phyloP scores from a whole-genome alignment of 805 yeast species.

The Lipomyces orientalis region DNA sequence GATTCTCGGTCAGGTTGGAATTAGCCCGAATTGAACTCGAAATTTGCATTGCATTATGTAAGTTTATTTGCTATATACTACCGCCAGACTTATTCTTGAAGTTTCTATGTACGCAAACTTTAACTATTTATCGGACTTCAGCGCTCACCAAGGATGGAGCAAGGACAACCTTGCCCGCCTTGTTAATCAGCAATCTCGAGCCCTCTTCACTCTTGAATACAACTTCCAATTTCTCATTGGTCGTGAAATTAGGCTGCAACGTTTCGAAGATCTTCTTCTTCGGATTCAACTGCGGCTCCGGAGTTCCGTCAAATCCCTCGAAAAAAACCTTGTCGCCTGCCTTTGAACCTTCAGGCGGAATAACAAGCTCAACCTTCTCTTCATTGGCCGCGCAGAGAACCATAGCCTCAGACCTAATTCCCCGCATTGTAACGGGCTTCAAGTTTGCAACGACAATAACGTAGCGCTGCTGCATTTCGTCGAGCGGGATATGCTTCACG shows the following conservation, averaged over 20 bases:
- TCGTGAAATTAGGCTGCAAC: slow-evolving; percentile 87
- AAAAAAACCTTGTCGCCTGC: slow-evolving; percentile 97
- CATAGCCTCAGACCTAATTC: slow-evolving; percentile 94
- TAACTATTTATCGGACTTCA: slow-evolving; percentile 65
- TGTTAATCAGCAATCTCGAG: slow-evolving; percentile 72
- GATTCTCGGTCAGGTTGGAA: no score
- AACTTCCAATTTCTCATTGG: slow-evolving; percentile 76
- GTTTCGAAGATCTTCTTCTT: slow-evolving; percentile 98
- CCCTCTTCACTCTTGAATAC: slow-evolving; percentile 73
- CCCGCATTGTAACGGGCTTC: slow-evolving; percentile 98
- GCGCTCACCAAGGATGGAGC: slow-evolving; percentile 76
- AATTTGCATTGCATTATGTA: background rate
- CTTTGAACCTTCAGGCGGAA: slow-evolving; percentile 90
- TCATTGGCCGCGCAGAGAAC: slow-evolving; percentile 81
- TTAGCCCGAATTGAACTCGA: no score
- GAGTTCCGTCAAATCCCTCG: slow-evolving; percentile 86
- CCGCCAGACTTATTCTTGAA: background rate
- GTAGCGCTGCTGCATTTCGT: slow-evolving; percentile 92
- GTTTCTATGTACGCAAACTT: background rate
- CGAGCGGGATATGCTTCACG: slow-evolving; percentile 85
- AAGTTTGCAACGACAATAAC: slow-evolving; percentile 90
- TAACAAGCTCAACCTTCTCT: slow-evolving; percentile 86
- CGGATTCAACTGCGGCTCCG: slow-evolving; percentile 92
- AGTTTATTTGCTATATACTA: background rate
- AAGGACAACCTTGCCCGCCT: slow-evolving; percentile 77